Evolutionary conservation across 2,329 filamentous ascomycete species (phyloP).

Genomic region (Teratosphaeria gauchensis): DNA sequence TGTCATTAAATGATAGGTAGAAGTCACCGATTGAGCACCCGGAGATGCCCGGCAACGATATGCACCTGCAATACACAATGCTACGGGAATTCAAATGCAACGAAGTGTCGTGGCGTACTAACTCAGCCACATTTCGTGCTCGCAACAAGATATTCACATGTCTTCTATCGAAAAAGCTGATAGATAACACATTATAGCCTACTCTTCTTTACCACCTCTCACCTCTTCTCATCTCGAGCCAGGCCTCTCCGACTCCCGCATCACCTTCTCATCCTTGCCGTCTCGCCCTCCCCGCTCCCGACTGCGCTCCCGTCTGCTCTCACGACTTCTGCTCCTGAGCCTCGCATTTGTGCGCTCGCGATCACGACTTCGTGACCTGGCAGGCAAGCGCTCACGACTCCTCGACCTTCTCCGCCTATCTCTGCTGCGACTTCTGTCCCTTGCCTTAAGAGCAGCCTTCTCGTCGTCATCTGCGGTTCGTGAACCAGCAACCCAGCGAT

Average conservation of each 20-base stretch:
- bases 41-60: too few species aligned
- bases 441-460: constrained; percentile 11
- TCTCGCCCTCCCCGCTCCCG: constrained; percentile 3
- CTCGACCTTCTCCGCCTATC: constrained; percentile 3
- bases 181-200: not conserved
- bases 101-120: too few species aligned
- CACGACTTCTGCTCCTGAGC: not conserved
- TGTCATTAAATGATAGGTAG: too few species aligned
- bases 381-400: constrained; percentile 2
- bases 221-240: not conserved
- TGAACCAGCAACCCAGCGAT: constrained; percentile 7
- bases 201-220: not conserved
- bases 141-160: not conserved
- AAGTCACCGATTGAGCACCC: too few species aligned
- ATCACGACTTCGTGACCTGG: constrained; percentile 3
- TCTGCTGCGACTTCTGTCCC: constrained; percentile 14
- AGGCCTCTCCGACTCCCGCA: not conserved
- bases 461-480: constrained; percentile 7
- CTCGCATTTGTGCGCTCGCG: constrained; percentile 2
- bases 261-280: not conserved
- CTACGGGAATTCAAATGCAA: too few species aligned
- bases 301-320: constrained; percentile 6
- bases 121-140: too few species aligned
- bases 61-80: too few species aligned
- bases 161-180: not conserved